Evolutionary conservation across 352 stramenopile species (phyloP).

Genomic region (Phytopythium ostracodes): DNA sequence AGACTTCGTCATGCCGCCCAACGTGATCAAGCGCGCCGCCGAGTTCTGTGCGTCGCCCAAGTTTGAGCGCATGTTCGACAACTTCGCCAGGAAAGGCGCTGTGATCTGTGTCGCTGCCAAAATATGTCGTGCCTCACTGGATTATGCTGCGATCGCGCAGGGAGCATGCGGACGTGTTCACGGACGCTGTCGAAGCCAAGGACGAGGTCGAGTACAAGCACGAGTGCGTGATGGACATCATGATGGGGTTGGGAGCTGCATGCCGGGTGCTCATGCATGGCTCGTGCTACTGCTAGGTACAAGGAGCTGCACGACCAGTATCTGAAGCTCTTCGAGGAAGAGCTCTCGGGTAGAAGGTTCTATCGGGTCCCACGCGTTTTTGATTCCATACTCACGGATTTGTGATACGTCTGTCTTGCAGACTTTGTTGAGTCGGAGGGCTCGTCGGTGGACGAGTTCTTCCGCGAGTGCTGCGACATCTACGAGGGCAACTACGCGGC

Average conservation of each 20-base stretch:
- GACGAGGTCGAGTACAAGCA: conserved; percentile 76
- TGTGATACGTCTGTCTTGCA: conserved; percentile 11
- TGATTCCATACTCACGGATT: too few species aligned
- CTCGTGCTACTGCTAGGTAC: conserved; percentile 55
- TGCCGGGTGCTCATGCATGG: too few species aligned
- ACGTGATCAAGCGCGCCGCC: conserved; percentile 58
- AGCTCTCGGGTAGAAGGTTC: conserved; percentile 38
- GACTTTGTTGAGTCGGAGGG: conserved; percentile 74
- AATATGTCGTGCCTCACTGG: background rate
- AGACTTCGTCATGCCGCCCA: conserved; percentile 28
- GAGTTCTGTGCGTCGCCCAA: conserved; percentile 69
- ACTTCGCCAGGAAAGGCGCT: conserved; percentile 50
- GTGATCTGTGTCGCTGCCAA: background rate
- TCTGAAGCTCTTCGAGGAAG: conserved; percentile 65
- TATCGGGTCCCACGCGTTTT: background rate
- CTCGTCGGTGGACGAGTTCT: conserved; percentile 64
- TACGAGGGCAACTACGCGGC: conserved; percentile 55
- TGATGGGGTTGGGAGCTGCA: background rate
- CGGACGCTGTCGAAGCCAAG: conserved; percentile 61
- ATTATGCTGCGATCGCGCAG: conserved; percentile 13
- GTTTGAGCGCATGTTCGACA: conserved; percentile 74
- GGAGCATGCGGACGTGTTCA: conserved; percentile 58
- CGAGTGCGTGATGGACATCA: conserved; percentile 26
- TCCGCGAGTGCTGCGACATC: conserved; percentile 57
- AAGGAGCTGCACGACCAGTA: conserved; percentile 76